Percentiles rank a stretch among this genome's conserved stretches.
Evolutionary conservation across 306 rosid species (phyloP).

Genomic region (Trifolium fragiferum): DNA sequence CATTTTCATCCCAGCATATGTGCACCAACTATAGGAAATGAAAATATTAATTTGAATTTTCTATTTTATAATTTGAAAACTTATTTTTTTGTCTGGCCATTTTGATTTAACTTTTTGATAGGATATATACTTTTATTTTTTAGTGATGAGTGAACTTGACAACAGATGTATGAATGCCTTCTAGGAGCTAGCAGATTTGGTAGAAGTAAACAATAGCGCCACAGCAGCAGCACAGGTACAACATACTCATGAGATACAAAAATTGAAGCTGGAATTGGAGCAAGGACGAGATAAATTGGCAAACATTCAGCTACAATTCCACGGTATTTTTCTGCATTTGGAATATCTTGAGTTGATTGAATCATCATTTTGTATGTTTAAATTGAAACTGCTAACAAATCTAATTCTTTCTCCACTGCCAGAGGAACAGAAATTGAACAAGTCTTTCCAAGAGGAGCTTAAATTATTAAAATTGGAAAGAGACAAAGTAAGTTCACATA

Average conservation of each 20-base stretch:
- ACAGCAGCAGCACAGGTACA: constrained; percentile 50
- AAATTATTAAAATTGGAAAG: constrained; percentile 57
- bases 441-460: constrained; percentile 76
- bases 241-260: constrained; percentile 58
- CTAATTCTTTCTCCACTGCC: constrained; percentile 39
- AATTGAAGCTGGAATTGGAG: constrained; percentile 69
- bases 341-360: constrained; percentile 34
- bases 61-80: neutral
- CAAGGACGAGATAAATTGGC: constrained; percentile 60
- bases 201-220: constrained; percentile 61
- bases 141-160: constrained; percentile 96
- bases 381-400: constrained; percentile 27
- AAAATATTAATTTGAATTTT: constrained; percentile 6
- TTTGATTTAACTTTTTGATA: constrained; percentile 21
- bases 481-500: constrained; percentile 69
- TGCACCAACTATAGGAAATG: neutral
- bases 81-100: constrained; percentile 21
- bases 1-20: constrained; percentile 2
- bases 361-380: constrained; percentile 17
- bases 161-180: constrained; percentile 97
- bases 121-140: constrained; percentile 46
- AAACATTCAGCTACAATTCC: constrained; percentile 55
- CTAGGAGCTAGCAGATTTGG: constrained; percentile 92
- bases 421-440: constrained; percentile 81
- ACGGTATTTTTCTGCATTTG: constrained; percentile 53